Base-by-base conservation (phyloP, 2,329 filamentous ascomycete species). In the Beauveria brongniartii region DNA sequence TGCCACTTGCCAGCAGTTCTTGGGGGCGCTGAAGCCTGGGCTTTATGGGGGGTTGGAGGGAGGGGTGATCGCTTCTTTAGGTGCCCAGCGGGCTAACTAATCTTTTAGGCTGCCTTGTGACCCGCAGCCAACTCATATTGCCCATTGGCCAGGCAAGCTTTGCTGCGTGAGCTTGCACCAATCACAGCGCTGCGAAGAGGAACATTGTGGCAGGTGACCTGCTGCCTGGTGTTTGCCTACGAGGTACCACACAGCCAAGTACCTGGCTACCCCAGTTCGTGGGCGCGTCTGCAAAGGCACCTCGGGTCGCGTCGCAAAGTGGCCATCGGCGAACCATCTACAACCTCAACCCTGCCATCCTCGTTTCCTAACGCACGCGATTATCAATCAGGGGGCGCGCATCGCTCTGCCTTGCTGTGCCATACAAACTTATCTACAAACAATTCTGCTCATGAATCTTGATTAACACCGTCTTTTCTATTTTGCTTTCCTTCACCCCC, bases 161-260 rank as follows among this genome's bases (percentile, higher is more conserved):
- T 59, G 67, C 65, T 70, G 66, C 70, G 67, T 67, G 68, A 68
- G 34, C 56, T 5, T 9, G 5, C 12, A 40, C 72, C 71, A 74
- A 74, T 74, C 59, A 70, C 43, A 63, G 43, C 1, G 3, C 26
- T n/a, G 4, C 28, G 40, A 18, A 37, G 22, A 16, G 54, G 34
- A 69, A 70, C 70, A 60, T 62, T 18, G 16, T 61, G 52, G n/a
- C 61, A 63, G 61, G 70, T 72, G 65, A 66, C 65, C 54, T 64
- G 70, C 34, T 71, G 70, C 71, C 71, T 73, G 30, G 43, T 9
- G 16, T 46, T 14, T 65, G 67, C 67, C 68, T 67, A 53, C 10
- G 51, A 55, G 62, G 53, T 69, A 74, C 71, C 44, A 12, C 44
- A 16, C 20, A 8, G 16, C 8, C 14, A 55, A 26, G 61, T 62